Conservation (phyloP, 1,284 basidiomycete genomes). For the Trichosporon ovoides region DNA sequence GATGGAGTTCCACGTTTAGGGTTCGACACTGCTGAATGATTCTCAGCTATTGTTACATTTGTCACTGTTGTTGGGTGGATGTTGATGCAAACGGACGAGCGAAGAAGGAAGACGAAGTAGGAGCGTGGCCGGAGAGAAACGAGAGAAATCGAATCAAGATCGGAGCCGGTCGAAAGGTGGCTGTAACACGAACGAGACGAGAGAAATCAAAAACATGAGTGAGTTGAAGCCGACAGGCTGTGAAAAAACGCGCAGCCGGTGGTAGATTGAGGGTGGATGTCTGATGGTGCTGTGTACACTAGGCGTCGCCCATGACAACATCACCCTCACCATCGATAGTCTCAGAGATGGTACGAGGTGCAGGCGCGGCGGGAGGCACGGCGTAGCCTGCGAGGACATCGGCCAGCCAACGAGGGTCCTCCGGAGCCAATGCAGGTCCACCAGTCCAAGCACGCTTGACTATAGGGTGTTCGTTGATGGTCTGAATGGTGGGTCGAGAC, state of each 20-base stretch:
- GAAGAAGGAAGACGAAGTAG: neutral
- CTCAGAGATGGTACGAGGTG: neutral
- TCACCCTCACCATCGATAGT: slow-evolving; percentile 19
- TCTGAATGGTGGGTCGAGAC: slow-evolving; percentile 58
- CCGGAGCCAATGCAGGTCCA: slow-evolving; percentile 45
- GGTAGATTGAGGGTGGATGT: no score
- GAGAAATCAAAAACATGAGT: neutral
- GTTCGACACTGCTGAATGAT: neutral
- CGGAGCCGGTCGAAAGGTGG: neutral
- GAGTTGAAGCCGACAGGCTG: neutral
- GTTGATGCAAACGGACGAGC: neutral
- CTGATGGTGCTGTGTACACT: neutral
- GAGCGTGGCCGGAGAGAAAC: neutral
- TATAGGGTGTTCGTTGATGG: slow-evolving; percentile 61
- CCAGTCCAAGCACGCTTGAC: slow-evolving; percentile 61
- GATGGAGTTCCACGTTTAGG: neutral
- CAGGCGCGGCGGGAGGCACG: neutral
- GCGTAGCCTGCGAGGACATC: slow-evolving; percentile 30
- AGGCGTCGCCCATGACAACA: slow-evolving; percentile 18
- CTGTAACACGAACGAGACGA: neutral
- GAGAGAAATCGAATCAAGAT: slow-evolving; percentile 5
- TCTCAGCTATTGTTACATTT: neutral
- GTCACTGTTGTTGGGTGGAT: neutral
- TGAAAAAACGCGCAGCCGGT: neutral
- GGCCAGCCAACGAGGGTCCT: slow-evolving; percentile 40